These are phyloP conservation scores for Pseudonectria foliicola DNA, from an alignment of 2,329 filamentous ascomycete species.

Conservation along the genomic window DNA sequence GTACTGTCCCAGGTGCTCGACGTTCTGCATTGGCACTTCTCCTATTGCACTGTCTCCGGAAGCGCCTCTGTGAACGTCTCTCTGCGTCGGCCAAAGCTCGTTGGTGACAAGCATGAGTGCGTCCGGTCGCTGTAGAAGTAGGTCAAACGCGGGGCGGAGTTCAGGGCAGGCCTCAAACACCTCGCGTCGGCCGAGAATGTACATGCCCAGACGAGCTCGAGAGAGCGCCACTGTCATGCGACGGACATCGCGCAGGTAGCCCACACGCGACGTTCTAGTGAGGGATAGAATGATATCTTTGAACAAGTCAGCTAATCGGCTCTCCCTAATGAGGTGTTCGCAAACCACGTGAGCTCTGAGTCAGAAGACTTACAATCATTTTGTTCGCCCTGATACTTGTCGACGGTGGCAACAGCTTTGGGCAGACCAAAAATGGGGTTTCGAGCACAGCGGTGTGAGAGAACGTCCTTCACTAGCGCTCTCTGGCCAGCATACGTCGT, in stretches of 20 bases:
- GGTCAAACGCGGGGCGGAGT: slow-evolving; percentile 76
- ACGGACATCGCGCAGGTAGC: slow-evolving; percentile 88
- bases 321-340: not conserved
- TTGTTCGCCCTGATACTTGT: slow-evolving; percentile 98
- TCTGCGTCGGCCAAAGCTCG: slow-evolving; percentile 72
- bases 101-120: slow-evolving; percentile 75
- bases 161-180: slow-evolving; percentile 89
- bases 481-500: slow-evolving; percentile 91
- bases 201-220: slow-evolving; percentile 82
- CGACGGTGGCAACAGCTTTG: slow-evolving; percentile 84
- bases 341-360: not conserved
- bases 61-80: slow-evolving; percentile 31
- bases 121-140: slow-evolving; percentile 69
- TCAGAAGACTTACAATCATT: slow-evolving; percentile 74
- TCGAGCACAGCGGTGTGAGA: slow-evolving; percentile 73
- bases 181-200: slow-evolving; percentile 79
- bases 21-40: slow-evolving; percentile 72
- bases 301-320: slow-evolving; percentile 13
- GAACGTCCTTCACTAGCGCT: slow-evolving; percentile 80
- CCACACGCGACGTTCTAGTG: slow-evolving; percentile 79
- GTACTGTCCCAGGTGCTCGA: slow-evolving; percentile 93
- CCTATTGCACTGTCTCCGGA: slow-evolving; percentile 38
- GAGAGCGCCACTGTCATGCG: slow-evolving; percentile 92
- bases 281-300: slow-evolving; percentile 88
- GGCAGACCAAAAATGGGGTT: slow-evolving; percentile 85